Percentiles rank a stretch among this genome's conserved stretches.
phyloP scores from a whole-genome alignment of 2,329 filamentous ascomycete genomes.

The Leptographium procerum region DNA sequence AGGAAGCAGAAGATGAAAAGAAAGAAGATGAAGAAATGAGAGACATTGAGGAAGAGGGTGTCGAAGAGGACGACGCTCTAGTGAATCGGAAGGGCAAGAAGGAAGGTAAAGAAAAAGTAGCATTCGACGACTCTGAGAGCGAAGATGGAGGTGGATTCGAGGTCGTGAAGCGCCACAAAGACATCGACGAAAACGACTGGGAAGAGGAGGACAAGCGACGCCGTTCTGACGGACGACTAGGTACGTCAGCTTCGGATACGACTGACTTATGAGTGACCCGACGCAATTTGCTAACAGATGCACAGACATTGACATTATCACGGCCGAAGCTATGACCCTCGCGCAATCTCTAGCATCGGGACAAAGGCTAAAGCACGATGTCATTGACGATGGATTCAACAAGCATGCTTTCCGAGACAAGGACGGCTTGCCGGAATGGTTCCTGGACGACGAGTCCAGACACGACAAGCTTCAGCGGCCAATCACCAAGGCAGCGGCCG shows the following conservation, averaged over 20 bases:
- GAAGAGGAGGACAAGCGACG: conserved; percentile 52
- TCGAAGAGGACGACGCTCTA: neutral
- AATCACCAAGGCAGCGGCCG: conserved; percentile 81
- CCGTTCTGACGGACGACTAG: conserved; percentile 49
- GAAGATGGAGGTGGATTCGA: conserved; percentile 38
- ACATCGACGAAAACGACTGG: conserved; percentile 39
- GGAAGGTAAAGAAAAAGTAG: neutral
- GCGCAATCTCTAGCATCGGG: conserved; percentile 86
- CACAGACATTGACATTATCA: conserved; percentile 91
- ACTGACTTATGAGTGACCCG: neutral
- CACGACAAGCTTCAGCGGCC: conserved; percentile 80
- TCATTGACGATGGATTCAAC: conserved; percentile 89
- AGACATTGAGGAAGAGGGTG: neutral
- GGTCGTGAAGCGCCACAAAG: conserved; percentile 38
- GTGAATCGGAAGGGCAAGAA: neutral
- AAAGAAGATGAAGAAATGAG: neutral
- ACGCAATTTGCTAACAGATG: conserved; percentile 8
- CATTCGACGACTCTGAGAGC: conserved; percentile 17
- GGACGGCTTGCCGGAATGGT: conserved; percentile 94
- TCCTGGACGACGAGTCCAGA: conserved; percentile 78
- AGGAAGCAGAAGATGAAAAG: neutral
- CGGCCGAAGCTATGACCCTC: conserved; percentile 97
- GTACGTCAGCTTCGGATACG: conserved; percentile 23
- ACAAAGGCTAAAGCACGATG: conserved; percentile 64
- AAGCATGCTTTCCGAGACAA: conserved; percentile 82